Percentiles rank a stretch among this genome's conserved stretches.
Evolutionary conservation across 768 basidiomycete species (phyloP).

Genomic region (Leccinum arenicola): DNA sequence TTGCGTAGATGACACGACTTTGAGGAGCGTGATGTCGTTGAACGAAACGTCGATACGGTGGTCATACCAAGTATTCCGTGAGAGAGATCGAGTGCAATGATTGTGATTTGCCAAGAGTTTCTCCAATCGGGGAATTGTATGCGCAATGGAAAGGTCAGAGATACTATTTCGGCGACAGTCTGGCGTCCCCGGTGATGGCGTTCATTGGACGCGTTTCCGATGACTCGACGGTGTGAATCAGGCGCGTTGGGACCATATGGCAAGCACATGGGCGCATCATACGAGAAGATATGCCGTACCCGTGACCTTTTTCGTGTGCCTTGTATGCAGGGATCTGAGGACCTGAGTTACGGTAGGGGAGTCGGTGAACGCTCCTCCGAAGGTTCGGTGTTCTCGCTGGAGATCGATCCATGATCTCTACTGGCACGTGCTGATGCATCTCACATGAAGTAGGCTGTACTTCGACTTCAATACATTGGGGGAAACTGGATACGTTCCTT

Average conservation of each 20-base stretch:
- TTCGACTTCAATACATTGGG: background rate
- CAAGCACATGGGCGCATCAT: conserved; percentile 6
- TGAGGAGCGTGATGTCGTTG: no score
- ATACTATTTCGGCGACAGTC: no score
- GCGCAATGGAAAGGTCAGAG: no score
- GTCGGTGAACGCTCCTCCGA: background rate
- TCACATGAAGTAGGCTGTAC: background rate
- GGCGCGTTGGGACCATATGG: conserved; percentile 40
- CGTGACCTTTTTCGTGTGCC: background rate
- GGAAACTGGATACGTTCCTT: background rate
- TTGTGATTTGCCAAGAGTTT: no score
- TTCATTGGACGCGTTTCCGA: background rate
- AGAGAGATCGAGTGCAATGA: no score
- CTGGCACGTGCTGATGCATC: background rate
- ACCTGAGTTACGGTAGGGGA: background rate
- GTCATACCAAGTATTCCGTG: no score
- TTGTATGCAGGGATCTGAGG: background rate
- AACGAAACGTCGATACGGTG: no score
- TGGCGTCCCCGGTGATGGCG: background rate
- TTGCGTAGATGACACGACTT: no score
- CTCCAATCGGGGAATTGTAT: no score
- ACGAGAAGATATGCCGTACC: background rate
- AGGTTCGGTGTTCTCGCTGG: background rate
- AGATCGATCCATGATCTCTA: background rate
- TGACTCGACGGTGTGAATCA: conserved; percentile 70